phyloP scores from a whole-genome alignment of 768 basidiomycete species.

The Gymnopilus dilepis region DNA sequence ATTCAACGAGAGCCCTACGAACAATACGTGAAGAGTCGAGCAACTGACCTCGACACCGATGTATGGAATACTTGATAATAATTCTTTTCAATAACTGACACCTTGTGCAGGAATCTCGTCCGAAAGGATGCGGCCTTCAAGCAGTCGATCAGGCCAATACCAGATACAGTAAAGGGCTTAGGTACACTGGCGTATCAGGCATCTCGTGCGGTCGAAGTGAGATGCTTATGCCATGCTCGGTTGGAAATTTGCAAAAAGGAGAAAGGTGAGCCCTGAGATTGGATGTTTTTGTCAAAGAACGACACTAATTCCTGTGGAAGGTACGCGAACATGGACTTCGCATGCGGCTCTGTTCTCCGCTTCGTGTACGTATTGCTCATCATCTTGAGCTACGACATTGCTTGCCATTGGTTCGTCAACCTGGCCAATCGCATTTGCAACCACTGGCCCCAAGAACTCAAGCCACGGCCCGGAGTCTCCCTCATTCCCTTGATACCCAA shows the following conservation, averaged over 20 bases:
- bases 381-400: conserved; percentile 28
- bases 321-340: neutral
- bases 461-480: neutral
- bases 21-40: conserved; percentile 3
- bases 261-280: neutral
- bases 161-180: neutral
- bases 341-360: conserved; percentile 6
- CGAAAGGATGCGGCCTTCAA: neutral
- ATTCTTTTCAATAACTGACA: neutral
- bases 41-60: neutral
- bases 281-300: no score
- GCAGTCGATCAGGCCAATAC: neutral
- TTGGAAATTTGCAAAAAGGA: neutral
- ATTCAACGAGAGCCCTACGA: neutral
- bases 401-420: conserved; percentile 14
- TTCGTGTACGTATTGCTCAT: conserved; percentile 5
- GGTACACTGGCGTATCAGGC: neutral
- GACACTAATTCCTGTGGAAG: neutral
- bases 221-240: neutral
- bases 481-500: neutral
- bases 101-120: neutral
- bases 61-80: neutral
- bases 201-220: neutral
- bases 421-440: conserved; percentile 15
- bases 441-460: conserved; percentile 1